Percentiles rank a stretch among this genome's conserved stretches.
These are phyloP conservation scores for Pseudomassariella vexata DNA, from an alignment of 2,329 filamentous ascomycete species.

Conservation along the genomic window DNA sequence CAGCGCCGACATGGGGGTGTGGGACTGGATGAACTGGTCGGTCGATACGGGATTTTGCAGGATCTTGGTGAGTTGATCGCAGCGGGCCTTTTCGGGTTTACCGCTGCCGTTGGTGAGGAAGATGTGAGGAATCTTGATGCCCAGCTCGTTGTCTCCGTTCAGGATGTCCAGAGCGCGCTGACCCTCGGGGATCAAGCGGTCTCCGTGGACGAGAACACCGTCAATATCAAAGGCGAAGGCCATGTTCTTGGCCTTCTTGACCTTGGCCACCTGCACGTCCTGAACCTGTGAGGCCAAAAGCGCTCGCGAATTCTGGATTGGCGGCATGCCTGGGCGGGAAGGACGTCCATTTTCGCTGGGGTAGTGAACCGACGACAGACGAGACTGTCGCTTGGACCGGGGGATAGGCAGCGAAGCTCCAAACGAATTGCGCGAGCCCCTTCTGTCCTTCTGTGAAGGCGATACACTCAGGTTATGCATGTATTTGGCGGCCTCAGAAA, in stretches of 20 bases:
- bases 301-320: conserved; percentile 56
- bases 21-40: conserved; percentile 72
- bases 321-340: conserved; percentile 49
- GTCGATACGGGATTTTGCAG: conserved; percentile 59
- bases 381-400: conserved; percentile 61
- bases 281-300: conserved; percentile 67
- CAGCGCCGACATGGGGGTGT: conserved; percentile 72
- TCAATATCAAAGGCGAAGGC: conserved; percentile 78
- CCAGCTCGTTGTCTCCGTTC: conserved; percentile 71
- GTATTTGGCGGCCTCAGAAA: conserved; percentile 61
- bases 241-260: conserved; percentile 69
- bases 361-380: conserved; percentile 54
- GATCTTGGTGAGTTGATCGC: conserved; percentile 62
- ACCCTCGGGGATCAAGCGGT: conserved; percentile 63
- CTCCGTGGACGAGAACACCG: conserved; percentile 69
- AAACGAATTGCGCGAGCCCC: conserved; percentile 70
- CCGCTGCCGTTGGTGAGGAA: conserved; percentile 71
- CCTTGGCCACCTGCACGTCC: conserved; percentile 60
- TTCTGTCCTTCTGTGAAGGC: conserved; percentile 61
- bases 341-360: conserved; percentile 36
- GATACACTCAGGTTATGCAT: conserved; percentile 68
- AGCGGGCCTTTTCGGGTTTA: conserved; percentile 61
- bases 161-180: conserved; percentile 62
- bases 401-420: conserved; percentile 69
- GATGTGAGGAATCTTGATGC: conserved; percentile 72